Conservation (phyloP, 192 early-diverging fungal genomes). For the Backusella liffmaniae region DNA sequence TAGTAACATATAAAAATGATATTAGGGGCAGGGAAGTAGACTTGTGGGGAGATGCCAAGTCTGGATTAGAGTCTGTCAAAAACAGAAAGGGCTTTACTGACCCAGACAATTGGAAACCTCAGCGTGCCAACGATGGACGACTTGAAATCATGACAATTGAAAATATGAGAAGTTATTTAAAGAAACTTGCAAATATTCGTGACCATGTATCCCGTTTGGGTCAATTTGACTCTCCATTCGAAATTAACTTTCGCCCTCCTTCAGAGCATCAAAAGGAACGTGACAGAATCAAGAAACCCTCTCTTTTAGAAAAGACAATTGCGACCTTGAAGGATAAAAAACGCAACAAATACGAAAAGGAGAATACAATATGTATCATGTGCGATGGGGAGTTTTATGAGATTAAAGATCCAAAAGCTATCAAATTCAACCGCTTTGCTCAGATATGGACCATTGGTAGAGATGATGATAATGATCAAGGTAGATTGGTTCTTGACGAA, state of each 20-base stretch:
- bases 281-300: constrained; percentile 21
- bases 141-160: constrained; percentile 67
- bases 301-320: constrained; percentile 13
- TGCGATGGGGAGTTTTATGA: constrained; percentile 81
- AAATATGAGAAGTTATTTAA: constrained; percentile 60
- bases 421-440: constrained; percentile 60
- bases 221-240: constrained; percentile 59
- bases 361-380: constrained; percentile 64
- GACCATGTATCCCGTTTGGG: constrained; percentile 63
- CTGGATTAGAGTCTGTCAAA: constrained; percentile 40
- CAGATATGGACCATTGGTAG: constrained; percentile 66
- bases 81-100: constrained; percentile 53
- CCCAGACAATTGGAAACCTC: constrained; percentile 56
- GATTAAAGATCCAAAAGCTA: constrained; percentile 54
- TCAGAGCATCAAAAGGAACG: constrained; percentile 19
- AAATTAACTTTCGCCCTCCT: constrained; percentile 52
- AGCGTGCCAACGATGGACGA: constrained; percentile 66
- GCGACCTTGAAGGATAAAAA: constrained; percentile 26
- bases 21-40: constrained; percentile 63
- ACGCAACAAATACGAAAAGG: constrained; percentile 21
- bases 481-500: constrained; percentile 30
- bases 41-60: constrained; percentile 59
- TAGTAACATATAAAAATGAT: background rate
- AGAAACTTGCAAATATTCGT: constrained; percentile 51
- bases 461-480: constrained; percentile 14